phyloP scores from a whole-genome alignment of 2,329 filamentous ascomycete species.

The Botrytis fabae region DNA sequence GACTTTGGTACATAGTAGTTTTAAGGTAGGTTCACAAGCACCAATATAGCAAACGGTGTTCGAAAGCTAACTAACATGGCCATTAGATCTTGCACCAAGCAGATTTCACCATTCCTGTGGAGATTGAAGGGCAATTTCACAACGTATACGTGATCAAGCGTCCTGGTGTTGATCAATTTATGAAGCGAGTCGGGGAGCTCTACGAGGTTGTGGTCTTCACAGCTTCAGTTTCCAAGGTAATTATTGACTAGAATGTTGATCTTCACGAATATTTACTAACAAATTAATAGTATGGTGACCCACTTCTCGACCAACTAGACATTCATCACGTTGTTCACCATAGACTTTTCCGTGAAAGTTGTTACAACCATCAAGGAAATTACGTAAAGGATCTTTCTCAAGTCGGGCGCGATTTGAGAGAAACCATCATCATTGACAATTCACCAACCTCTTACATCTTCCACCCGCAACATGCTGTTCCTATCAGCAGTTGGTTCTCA shows the following conservation, averaged over 20 bases:
- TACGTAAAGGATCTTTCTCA: constrained; percentile 99
- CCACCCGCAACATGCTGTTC: constrained; percentile 97
- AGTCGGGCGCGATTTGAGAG: constrained; percentile 89
- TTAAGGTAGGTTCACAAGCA: constrained; percentile 67
- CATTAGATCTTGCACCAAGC: constrained; percentile 89
- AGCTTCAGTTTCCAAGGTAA: constrained; percentile 94
- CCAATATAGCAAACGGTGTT: constrained; percentile 16
- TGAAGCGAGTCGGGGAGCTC: constrained; percentile 96
- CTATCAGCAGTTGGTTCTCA: constrained; percentile 99
- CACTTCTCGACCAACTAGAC: constrained; percentile 91
- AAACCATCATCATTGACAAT: constrained; percentile 99
- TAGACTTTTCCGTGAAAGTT: constrained; percentile 94
- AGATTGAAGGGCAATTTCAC: constrained; percentile 98
- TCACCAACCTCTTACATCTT: constrained; percentile 99
- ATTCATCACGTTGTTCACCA: constrained; percentile 98
- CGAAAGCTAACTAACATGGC: background rate
- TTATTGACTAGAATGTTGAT: constrained; percentile 31
- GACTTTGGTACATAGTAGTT: constrained; percentile 96
- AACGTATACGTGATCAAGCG: constrained; percentile 99
- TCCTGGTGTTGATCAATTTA: constrained; percentile 97
- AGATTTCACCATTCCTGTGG: constrained; percentile 97
- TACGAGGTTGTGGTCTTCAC: constrained; percentile 99
- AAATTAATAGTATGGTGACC: constrained; percentile 78
- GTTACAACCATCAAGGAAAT: constrained; percentile 98
- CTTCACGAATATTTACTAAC: constrained; percentile 24